Conservation (phyloP, 305 asterid species). For the Solanum hybrid region DNA sequence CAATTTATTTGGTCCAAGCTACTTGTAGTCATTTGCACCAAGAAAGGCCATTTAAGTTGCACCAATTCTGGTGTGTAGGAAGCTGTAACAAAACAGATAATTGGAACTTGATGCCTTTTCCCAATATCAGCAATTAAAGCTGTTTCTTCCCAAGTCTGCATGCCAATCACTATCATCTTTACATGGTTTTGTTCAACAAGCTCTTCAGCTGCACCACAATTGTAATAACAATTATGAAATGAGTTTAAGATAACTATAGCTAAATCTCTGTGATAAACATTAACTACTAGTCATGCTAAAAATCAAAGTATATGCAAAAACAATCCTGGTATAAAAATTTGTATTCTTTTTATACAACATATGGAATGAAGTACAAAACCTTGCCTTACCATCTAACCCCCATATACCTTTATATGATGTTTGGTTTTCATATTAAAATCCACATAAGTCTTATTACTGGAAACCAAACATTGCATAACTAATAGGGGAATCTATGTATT, state of each 20-base stretch:
- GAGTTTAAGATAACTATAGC: background rate
- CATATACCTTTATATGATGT: background rate
- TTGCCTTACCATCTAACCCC: background rate
- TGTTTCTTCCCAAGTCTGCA: conserved; percentile 31
- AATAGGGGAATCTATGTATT: background rate
- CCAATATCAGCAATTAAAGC: conserved; percentile 29
- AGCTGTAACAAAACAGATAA: conserved; percentile 22
- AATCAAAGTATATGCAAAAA: background rate
- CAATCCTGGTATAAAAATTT: background rate
- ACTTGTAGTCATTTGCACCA: conserved; percentile 22
- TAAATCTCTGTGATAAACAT: background rate
- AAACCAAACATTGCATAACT: background rate
- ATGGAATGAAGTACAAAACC: background rate
- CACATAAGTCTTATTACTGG: background rate
- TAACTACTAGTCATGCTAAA: background rate
- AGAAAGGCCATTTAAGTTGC: conserved; percentile 33
- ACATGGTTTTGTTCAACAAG: conserved; percentile 15
- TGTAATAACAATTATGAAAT: background rate
- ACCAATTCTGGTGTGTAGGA: background rate
- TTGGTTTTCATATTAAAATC: background rate
- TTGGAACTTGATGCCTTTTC: conserved; percentile 20
- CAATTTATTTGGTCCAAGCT: conserved; percentile 20
- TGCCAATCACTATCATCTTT: conserved; percentile 22
- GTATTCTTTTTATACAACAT: background rate
- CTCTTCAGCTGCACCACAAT: conserved; percentile 27